Evolutionary conservation across 345 rosid species (phyloP).

Genomic region (Geranium brycei): DNA sequence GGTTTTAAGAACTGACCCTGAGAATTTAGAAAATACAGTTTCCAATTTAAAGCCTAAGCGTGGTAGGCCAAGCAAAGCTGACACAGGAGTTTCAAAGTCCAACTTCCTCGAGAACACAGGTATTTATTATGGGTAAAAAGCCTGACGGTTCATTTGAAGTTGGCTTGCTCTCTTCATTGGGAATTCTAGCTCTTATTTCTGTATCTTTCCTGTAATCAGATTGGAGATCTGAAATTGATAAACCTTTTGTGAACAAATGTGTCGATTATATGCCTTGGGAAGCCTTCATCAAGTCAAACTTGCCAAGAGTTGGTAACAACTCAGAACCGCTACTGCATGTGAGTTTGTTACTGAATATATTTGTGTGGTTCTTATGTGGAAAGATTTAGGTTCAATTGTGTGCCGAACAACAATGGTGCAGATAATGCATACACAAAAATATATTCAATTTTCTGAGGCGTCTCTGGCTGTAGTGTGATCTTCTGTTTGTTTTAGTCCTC

Average conservation of each 20-base stretch:
- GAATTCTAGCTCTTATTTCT: neutral
- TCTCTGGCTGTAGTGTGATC: too few species aligned
- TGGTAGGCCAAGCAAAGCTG: slow-evolving; percentile 10
- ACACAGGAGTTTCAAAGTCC: neutral
- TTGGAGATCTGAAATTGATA: neutral
- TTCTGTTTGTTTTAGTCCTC: neutral
- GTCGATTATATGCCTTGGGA: slow-evolving; percentile 10
- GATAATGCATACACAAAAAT: too few species aligned
- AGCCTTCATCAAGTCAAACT: slow-evolving; percentile 1
- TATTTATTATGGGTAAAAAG: too few species aligned
- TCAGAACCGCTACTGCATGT: slow-evolving; percentile 10
- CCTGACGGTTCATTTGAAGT: too few species aligned
- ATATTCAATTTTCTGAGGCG: too few species aligned
- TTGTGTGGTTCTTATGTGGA: neutral
- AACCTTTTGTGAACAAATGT: slow-evolving; percentile 6
- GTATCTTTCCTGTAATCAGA: slow-evolving; percentile 9
- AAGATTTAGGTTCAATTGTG: too few species aligned
- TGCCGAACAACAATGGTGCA: too few species aligned
- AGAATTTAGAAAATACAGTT: slow-evolving; percentile 13
- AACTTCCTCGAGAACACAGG: slow-evolving; percentile 1
- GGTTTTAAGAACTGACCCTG: slow-evolving; percentile 12
- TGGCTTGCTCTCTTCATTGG: too few species aligned
- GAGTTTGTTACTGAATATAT: slow-evolving; percentile 1
- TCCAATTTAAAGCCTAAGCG: slow-evolving; percentile 1
- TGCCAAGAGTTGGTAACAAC: slow-evolving; percentile 10